These are phyloP conservation scores for Emydomyces testavorans DNA, from an alignment of 2,329 filamentous ascomycete genomes.

Conservation along the genomic window DNA sequence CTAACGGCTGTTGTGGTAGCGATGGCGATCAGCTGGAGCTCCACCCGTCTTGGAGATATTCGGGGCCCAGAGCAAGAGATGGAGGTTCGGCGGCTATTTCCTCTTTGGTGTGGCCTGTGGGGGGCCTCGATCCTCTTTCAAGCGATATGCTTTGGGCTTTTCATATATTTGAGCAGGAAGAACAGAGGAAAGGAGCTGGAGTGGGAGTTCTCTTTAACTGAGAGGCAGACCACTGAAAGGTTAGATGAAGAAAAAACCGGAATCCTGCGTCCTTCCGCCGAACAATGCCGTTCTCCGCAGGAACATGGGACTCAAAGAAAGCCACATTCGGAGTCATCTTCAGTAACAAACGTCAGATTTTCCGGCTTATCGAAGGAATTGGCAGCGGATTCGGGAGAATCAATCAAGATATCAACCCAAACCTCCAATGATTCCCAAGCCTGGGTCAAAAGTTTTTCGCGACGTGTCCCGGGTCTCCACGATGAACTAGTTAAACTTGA, in stretches of 20 bases:
- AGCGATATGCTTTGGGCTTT: not conserved
- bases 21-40: conserved; percentile 8
- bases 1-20: conserved; percentile 4
- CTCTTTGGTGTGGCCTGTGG: conserved; percentile 9
- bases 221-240: not conserved
- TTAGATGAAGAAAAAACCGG: not conserved
- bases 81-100: not conserved
- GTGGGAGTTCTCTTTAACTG: not conserved
- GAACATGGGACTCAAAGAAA: not conserved
- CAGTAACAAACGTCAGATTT: not conserved
- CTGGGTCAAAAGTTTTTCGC: conserved; percentile 5
- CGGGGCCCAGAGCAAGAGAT: not conserved
- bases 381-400: not conserved
- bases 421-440: not conserved
- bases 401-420: not conserved
- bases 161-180: conserved; percentile 1
- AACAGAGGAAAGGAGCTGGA: not conserved
- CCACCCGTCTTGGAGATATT: conserved; percentile 4
- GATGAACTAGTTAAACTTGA: conserved; percentile 9
- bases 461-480: conserved; percentile 6
- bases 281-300: not conserved
- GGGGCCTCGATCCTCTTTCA: conserved; percentile 4
- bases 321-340: not conserved
- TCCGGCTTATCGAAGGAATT: not conserved
- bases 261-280: not conserved